These are phyloP conservation scores for Seiridium unicorne DNA, from an alignment of 2,329 filamentous ascomycete species.

Conservation along the genomic window DNA sequence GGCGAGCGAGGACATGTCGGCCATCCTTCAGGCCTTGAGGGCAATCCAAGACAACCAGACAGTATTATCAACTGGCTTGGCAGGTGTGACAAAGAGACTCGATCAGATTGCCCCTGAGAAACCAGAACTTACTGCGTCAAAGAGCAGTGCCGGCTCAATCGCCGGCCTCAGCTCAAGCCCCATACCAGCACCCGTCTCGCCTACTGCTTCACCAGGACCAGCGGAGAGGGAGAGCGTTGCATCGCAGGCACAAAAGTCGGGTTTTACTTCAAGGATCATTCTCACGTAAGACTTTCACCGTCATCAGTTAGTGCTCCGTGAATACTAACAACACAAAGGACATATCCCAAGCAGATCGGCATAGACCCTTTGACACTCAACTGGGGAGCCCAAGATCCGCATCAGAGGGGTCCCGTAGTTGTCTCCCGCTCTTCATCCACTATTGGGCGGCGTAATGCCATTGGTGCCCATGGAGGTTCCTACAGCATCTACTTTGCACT, in stretches of 20 bases:
- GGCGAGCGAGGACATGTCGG: conserved; percentile 23
- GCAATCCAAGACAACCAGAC: conserved; percentile 26
- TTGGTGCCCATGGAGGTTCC: conserved; percentile 65
- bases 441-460: conserved; percentile 74
- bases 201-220: conserved; percentile 8
- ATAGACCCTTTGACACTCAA: conserved; percentile 87
- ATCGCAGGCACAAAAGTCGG: conserved; percentile 35
- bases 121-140: neutral
- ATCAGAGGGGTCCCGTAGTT: conserved; percentile 79
- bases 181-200: conserved; percentile 10
- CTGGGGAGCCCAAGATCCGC: conserved; percentile 79
- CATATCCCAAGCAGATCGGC: conserved; percentile 90
- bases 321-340: conserved; percentile 40
- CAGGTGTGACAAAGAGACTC: conserved; percentile 25
- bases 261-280: conserved; percentile 53
- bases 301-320: neutral
- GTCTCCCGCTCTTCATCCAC: conserved; percentile 76
- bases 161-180: neutral
- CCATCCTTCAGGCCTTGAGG: conserved; percentile 26
- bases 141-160: neutral
- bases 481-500: conserved; percentile 96
- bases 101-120: conserved; percentile 13
- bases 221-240: conserved; percentile 17
- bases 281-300: conserved; percentile 41
- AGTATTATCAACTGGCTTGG: conserved; percentile 23